These are phyloP conservation scores for Cicer arietinum DNA, from an alignment of 306 rosid species.

Conservation along the genomic window DNA sequence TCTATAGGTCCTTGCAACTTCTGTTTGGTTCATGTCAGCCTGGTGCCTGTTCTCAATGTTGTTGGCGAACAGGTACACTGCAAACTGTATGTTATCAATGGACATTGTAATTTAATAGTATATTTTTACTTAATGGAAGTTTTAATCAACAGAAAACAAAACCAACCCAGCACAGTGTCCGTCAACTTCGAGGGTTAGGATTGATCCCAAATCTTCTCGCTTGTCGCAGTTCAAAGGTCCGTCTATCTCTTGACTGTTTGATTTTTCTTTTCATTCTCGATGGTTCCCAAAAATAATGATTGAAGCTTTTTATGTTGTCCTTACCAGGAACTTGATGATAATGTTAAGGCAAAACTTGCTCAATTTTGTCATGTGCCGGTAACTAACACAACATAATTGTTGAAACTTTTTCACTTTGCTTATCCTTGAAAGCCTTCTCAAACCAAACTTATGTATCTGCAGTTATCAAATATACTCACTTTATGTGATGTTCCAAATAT, in stretches of 20 bases:
- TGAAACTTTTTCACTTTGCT: slow-evolving; percentile 33
- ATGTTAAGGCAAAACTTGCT: slow-evolving; percentile 69
- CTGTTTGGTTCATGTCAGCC: slow-evolving; percentile 84
- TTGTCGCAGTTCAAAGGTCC: slow-evolving; percentile 82
- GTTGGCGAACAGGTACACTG: slow-evolving; percentile 75
- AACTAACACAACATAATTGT: slow-evolving; percentile 45
- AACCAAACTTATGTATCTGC: slow-evolving; percentile 40
- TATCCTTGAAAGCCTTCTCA: slow-evolving; percentile 28
- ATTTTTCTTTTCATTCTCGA: slow-evolving; percentile 21
- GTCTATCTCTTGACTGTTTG: slow-evolving; percentile 30
- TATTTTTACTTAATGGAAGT: slow-evolving; percentile 26
- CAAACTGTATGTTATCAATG: slow-evolving; percentile 15
- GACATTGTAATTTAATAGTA: slow-evolving; percentile 3
- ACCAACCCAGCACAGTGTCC: slow-evolving; percentile 88
- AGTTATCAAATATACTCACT: slow-evolving; percentile 75
- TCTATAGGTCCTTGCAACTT: slow-evolving; percentile 70
- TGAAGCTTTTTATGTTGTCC: slow-evolving; percentile 27
- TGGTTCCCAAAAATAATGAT: slow-evolving; percentile 28
- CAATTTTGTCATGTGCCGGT: slow-evolving; percentile 97
- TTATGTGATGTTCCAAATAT: slow-evolving; percentile 92
- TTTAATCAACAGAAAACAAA: slow-evolving; percentile 71
- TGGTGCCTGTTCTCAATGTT: slow-evolving; percentile 80
- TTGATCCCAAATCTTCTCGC: slow-evolving; percentile 80
- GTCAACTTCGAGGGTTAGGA: slow-evolving; percentile 80
- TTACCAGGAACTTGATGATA: slow-evolving; percentile 74